phyloP scores from a whole-genome alignment of 108 stramenopile species.

The Cyclotella cryptica region DNA sequence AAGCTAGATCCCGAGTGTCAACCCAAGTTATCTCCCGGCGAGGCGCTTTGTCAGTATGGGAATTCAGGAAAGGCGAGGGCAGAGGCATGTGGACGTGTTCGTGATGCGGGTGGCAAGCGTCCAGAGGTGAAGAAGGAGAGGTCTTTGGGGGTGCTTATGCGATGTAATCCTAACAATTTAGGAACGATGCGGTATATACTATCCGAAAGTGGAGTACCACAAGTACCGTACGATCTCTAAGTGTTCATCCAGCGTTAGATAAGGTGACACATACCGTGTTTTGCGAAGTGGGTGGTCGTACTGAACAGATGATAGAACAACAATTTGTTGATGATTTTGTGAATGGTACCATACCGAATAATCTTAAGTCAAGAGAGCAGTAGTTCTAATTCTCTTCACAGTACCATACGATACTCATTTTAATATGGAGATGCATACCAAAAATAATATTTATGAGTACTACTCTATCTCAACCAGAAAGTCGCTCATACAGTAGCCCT shows the following conservation, averaged over 20 bases:
- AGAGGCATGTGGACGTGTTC: slow-evolving; percentile 70
- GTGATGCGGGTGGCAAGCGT: slow-evolving; percentile 53
- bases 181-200: not conserved
- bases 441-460: not conserved
- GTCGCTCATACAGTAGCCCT: not conserved
- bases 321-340: too few species aligned
- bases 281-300: too few species aligned
- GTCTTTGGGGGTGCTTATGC: slow-evolving; percentile 74
- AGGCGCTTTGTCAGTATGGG: slow-evolving; percentile 76
- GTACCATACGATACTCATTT: too few species aligned
- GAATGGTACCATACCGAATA: too few species aligned
- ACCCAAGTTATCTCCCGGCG: slow-evolving; percentile 61
- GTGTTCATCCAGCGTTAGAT: too few species aligned
- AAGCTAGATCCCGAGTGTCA: slow-evolving; percentile 73
- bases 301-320: too few species aligned
- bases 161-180: slow-evolving; percentile 57
- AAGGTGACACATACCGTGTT: too few species aligned
- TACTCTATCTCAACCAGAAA: not conserved
- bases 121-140: slow-evolving; percentile 55
- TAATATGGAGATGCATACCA: too few species aligned
- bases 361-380: too few species aligned
- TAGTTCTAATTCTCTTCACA: too few species aligned
- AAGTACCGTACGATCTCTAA: too few species aligned
- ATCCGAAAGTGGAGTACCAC: not conserved
- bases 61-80: slow-evolving; percentile 58